Conservation (phyloP, 257 asterid species). For the Perilla frutescens region DNA sequence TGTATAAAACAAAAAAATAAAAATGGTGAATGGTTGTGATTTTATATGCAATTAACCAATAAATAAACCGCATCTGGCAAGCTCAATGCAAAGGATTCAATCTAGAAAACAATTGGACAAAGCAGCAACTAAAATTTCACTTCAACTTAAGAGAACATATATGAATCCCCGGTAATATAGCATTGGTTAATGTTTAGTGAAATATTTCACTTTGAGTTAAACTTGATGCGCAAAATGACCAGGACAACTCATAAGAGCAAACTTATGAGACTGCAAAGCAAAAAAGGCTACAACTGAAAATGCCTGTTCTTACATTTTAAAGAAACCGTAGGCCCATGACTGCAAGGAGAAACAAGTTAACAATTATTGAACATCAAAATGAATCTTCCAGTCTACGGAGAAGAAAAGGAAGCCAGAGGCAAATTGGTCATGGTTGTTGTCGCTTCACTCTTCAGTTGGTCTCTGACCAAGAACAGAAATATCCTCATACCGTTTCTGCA, state of each 20-base stretch:
- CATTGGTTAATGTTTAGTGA: conserved; percentile 6
- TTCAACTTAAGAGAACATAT: neutral
- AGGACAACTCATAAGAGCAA: conserved; percentile 21
- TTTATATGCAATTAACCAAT: too few relatives aligned
- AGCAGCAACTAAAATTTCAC: neutral
- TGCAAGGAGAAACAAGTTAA: conserved; percentile 29
- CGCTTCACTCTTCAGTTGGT: conserved; percentile 67
- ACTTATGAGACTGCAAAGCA: conserved; percentile 21
- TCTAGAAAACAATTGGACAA: too few relatives aligned
- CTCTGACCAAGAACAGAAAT: conserved; percentile 87
- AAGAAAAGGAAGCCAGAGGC: conserved; percentile 8
- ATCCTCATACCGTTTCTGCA: conserved; percentile 91
- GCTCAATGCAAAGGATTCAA: too few relatives aligned
- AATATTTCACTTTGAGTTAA: conserved; percentile 25
- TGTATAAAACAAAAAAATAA: too few relatives aligned
- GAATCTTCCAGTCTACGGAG: conserved; percentile 35
- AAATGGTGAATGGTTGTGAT: too few relatives aligned
- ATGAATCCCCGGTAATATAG: neutral
- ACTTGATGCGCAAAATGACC: conserved; percentile 27
- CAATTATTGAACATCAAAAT: conserved; percentile 51
- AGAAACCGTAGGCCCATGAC: conserved; percentile 32
- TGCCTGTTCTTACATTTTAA: conserved; percentile 23
- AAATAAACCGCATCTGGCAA: too few relatives aligned
- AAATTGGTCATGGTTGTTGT: conserved; percentile 12
- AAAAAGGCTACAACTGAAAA: conserved; percentile 30